A percentile compares a stretch with the other conserved stretches of the same genome.
phyloP scores from a whole-genome alignment of 805 yeast genomes.

The Candida dajiaensis region DNA sequence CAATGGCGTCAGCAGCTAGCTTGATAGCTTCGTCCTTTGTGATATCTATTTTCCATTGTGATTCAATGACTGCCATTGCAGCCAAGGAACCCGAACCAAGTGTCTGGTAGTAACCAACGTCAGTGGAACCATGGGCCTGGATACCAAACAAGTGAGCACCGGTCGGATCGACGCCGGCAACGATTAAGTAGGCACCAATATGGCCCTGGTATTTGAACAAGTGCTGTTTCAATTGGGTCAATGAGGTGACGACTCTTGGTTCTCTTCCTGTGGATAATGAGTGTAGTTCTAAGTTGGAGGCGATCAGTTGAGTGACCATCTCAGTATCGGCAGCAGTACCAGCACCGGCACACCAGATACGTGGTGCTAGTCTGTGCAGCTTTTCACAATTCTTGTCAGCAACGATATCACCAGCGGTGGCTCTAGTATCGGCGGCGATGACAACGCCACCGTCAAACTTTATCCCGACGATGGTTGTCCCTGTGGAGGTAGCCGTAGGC shows the following conservation, averaged over 20 bases:
- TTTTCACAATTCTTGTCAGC: constrained; percentile 98
- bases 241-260: constrained; percentile 90
- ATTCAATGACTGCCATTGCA: constrained; percentile 95
- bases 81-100: constrained; percentile 97
- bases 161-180: constrained; percentile 97
- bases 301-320: constrained; percentile 90
- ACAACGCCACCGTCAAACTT: constrained; percentile 91
- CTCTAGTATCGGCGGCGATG: constrained; percentile 98
- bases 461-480: constrained; percentile 98
- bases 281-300: constrained; percentile 88
- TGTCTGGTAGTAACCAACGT: constrained; percentile 87
- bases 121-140: constrained; percentile 98
- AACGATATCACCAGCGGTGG: constrained; percentile 92
- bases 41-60: constrained; percentile 75
- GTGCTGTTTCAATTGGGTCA: constrained; percentile 92
- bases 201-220: constrained; percentile 96
- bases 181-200: constrained; percentile 93
- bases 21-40: constrained; percentile 86
- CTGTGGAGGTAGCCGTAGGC: constrained; percentile 94
- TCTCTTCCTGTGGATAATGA: constrained; percentile 75
- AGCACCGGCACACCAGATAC: constrained; percentile 99
- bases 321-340: constrained; percentile 99
- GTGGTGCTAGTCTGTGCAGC: constrained; percentile 82
- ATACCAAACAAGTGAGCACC: constrained; percentile 90
- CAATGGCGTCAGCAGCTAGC: constrained; percentile 87